Base-by-base conservation (phyloP, 164 flowering plant species). In the Berberis thunbergii region DNA sequence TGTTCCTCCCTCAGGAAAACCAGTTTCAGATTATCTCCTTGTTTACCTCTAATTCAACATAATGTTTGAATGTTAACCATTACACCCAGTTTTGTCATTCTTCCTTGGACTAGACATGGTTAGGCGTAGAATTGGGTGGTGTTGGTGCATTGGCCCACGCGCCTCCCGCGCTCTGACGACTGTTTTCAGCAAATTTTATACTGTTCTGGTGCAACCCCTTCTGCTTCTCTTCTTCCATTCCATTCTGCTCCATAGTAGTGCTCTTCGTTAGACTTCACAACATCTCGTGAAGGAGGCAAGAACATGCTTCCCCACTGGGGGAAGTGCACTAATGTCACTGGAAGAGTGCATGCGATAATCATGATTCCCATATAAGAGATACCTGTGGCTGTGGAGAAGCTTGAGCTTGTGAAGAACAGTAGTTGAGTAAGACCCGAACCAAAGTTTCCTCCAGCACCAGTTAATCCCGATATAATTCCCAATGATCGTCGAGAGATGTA, bases 301-400 rank as follows among this genome's bases (percentile, higher is more conserved):
- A 90, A 83, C 95, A 90, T 90, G 68, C 97, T 77, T 9, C 97
- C 97, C 97, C 90, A 90, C 60, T 86, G 92, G 0, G 97, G 92
- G 73, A 90, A 86, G 60, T 84, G 83, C 4, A 86, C 74, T 8
- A 82, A 39, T 0, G 82, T 66, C 57, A 85, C 84, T 0, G 96
- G 89, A 13, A 84, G 64, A 3, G 88, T 86, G 72, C 89, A 84
- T 0, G 70, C 76, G 6, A 81, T 65, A 3, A 75, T 76, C 94
- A 87, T 86, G 6, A 76, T 64, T 8, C 97, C 97, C 97, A 89
- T 89, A 46, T 62, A 71, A 3, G 76, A 69, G 7, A 89, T 72
- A 2, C 95, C 92, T 0, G 70, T 68, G 0, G 70, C 81, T 0
- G 87, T 84, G 1, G 86, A 72, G 64, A 69, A 86, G 48, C 12